Base-by-base conservation (phyloP, 192 early-diverging fungal species). In the Backusella morwellensis region DNA sequence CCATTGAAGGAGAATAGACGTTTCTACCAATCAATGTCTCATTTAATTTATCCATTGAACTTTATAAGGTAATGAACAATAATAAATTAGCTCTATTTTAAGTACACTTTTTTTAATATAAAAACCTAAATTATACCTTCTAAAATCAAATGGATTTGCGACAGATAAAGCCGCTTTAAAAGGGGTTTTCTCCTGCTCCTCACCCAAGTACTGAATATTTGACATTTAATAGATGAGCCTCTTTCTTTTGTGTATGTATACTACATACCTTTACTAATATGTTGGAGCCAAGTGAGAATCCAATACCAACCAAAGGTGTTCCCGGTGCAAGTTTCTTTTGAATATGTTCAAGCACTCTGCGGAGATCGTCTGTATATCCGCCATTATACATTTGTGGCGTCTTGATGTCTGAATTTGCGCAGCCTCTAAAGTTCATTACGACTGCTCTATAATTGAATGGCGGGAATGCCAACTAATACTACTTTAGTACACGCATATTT, bases 271-370 rank as follows among this genome's bases (percentile, higher is more conserved):
- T 99, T 72, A 93, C 92, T 52, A 99, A 70, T 47, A 99, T 88
- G 76, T 99, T 99, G 35, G 96, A 89, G 23, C 97, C 97, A 66
- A 98, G 85, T 50, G 93, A 95, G 80, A 93, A 99, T n/a, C 97
- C 97, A 72, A 95, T 86, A 36, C 90, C 94, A 54, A 96, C 80
- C 70, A 97, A 78, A 29, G 92, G 87, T 36, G 94, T 89, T 41
- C 82, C 75, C 0, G 95, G 92, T 7, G 76, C 68, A 72, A 88
- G 74, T 52, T 77, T 81, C 23, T 85, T 79, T 17, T 79, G 83
- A 73, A 96, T 87, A 67, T 91, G 82, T 29, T 79, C 78, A 5
- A 93, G 74, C 6, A 87, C 87, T 44, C 86, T 79, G n/a, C 90
- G 84, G 17, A 93, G 70, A 88, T 99, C 97, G 1, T 93, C 89